Conservation (phyloP, 805 yeast species). For the Candida awuae region DNA sequence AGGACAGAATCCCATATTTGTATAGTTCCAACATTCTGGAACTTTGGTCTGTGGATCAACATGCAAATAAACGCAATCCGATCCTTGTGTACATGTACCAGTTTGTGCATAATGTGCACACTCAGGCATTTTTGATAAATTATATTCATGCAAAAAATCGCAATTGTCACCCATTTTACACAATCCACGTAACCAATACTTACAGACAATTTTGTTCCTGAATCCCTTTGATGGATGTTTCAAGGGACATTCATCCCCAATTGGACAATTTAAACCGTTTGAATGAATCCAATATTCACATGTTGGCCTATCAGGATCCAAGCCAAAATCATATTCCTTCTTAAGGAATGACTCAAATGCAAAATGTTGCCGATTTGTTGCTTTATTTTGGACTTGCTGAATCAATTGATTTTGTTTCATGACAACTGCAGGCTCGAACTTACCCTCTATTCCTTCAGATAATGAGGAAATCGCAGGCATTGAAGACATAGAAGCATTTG, state of each 20-base stretch:
- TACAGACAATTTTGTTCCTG: conserved; percentile 81
- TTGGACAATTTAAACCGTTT: conserved; percentile 58
- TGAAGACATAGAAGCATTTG: no score
- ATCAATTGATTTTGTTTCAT: conserved; percentile 14
- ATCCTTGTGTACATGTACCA: conserved; percentile 84
- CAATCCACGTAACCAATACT: conserved; percentile 96
- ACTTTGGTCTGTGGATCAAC: conserved; percentile 82
- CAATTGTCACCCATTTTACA: conserved; percentile 96
- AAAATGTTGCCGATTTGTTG: conserved; percentile 18
- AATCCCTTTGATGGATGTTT: conserved; percentile 63
- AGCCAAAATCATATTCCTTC: conserved; percentile 70
- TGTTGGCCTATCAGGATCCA: conserved; percentile 84
- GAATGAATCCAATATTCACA: conserved; percentile 67
- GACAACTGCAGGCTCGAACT: conserved; percentile 11
- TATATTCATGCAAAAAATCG: conserved; percentile 93
- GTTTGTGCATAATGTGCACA: conserved; percentile 79
- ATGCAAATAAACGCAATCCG: conserved; percentile 90
- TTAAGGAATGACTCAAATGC: conserved; percentile 79
- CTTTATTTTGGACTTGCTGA: conserved; percentile 13
- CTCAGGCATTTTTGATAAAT: conserved; percentile 92
- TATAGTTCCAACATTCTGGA: conserved; percentile 78
- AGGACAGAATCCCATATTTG: conserved; percentile 81
- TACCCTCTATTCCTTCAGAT: conserved; percentile 3
- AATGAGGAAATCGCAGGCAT: no score
- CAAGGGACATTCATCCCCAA: conserved; percentile 78